Base-by-base conservation (phyloP, 2,329 filamentous ascomycete species). In the Botrytis hyacinthi region DNA sequence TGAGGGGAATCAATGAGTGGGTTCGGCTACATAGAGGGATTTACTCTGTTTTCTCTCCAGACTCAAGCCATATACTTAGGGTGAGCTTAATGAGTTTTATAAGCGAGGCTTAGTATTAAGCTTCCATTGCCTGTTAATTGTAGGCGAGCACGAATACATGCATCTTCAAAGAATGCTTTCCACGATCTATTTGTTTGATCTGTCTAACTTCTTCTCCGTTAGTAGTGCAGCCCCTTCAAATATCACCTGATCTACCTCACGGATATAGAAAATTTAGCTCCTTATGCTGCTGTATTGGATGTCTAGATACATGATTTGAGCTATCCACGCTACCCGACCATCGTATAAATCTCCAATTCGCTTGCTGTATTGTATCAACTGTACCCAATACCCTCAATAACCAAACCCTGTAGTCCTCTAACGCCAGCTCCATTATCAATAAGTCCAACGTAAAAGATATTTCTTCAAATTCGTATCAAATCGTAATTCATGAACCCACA, bases 401-500 rank as follows among this genome's bases (percentile, higher is more conserved):
- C 66, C 37, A 10, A 20, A 59, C 29, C 44, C 48, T 37, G 1
- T 26, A 22, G 57, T 32, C 48, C 48, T 32, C 40, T 20, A 69
- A 69, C 66, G 66, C 66, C 66, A 42, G n/a, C 51, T 37, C 26
- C 48, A 42, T 29, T 44, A 32, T n/a, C 54, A 32, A 57, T 20
- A n/a, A 42, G 37, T 29, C 9, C 18, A 57, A 42, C 0, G 66
- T 48, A 32, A 57, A 32, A 51, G 2, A 59, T 10, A 44, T 26
- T 26, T 40, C 66, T 69, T 57, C 37, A 42, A 69, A 32, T 57
- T 69, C 48, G 37, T 57, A 44, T 32, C 9, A 42, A 57, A 32
- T 69, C 48, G 12, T 69, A 14, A 40, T 32, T 40, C 26, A 67
- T 60, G 68, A 71, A 16, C 90, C 89, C 51, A 93, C 91, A 32